Evolutionary conservation across 768 basidiomycete genomes (phyloP), one percentile per base, ranked within the genome.

Genomic region (Collybia sordida): DNA sequence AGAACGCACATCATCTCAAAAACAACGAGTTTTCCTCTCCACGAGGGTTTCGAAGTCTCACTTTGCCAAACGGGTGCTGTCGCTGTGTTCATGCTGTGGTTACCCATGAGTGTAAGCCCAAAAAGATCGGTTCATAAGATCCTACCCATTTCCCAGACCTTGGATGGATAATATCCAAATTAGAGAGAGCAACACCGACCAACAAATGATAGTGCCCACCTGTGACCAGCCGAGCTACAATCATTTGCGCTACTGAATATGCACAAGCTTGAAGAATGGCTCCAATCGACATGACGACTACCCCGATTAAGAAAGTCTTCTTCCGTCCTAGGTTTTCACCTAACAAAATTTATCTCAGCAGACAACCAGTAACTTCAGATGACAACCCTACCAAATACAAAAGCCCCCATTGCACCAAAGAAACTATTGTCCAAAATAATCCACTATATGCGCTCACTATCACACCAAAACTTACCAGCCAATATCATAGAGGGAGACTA

Each of bases 41-140:
- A 71, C 3, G 70, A 58, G 2, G 78, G 71, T 53, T 78, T 78
- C 8, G 75, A 76, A 0, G 75, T 77, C 54, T 80, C 78, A 57
- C 75, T 76, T 53, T 78, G 74, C 75, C 77, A 80, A 6, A 79
- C 72, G 6, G 78, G 78, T 1, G 77, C 72, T 11, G 74, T 78
- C 2, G 78, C 70, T 0, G 78, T 79, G 49, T 80, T 75, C 41
- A 77, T 67, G 0, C 75, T 75, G 40, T 24, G 25, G 14, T 18
- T 40, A 15, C 31, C 41, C 9, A 17, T 2, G 11, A 21, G 15
- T 3, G 23, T 15, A 25, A 12, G 4, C 4, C 6, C 17, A 12
- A n/a, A 22, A 40, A 55, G 18, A 35, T 37, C 11, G 14, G 31
- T 31, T 12, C 31, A 6, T 19, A 14, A n/a, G 12, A 17, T 22